A percentile compares a stretch with the other conserved stretches of the same genome.
Evolutionary conservation across 2,329 filamentous ascomycete species (phyloP).

Genomic region (Colletotrichum cuscutae): DNA sequence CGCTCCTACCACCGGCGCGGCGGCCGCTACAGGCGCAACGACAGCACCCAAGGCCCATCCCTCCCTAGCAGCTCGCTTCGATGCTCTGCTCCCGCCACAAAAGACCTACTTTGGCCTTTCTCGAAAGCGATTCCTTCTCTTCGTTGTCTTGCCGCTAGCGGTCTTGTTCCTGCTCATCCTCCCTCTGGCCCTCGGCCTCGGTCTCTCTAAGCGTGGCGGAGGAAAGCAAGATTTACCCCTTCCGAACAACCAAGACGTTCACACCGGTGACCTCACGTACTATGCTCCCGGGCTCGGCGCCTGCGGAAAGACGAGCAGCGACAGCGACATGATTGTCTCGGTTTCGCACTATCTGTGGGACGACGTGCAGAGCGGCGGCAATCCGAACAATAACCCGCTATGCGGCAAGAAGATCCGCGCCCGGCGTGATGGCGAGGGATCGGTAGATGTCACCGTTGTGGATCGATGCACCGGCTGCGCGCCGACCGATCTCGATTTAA

Average conservation of each 20-base stretch:
- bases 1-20: not conserved
- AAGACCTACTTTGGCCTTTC: slow-evolving; percentile 24
- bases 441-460: slow-evolving; percentile 72
- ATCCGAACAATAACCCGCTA: slow-evolving; percentile 61
- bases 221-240: slow-evolving; percentile 6
- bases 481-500: slow-evolving; percentile 60
- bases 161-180: slow-evolving; percentile 20
- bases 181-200: slow-evolving; percentile 20
- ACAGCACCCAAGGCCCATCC: not conserved
- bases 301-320: slow-evolving; percentile 69
- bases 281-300: slow-evolving; percentile 74
- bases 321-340: slow-evolving; percentile 70
- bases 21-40: not conserved
- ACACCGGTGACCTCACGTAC: slow-evolving; percentile 60
- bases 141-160: slow-evolving; percentile 8
- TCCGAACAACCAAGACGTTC: slow-evolving; percentile 12
- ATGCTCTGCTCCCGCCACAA: slow-evolving; percentile 19
- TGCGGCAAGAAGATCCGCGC: slow-evolving; percentile 76
- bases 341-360: slow-evolving; percentile 77
- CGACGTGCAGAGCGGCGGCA: slow-evolving; percentile 56
- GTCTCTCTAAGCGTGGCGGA: slow-evolving; percentile 15
- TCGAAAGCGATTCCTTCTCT: slow-evolving; percentile 19
- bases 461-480: slow-evolving; percentile 70
- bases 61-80: slow-evolving; percentile 15
- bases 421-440: slow-evolving; percentile 50